Base-by-base conservation (phyloP, 257 asterid species). In the Scutellaria barbata region DNA sequence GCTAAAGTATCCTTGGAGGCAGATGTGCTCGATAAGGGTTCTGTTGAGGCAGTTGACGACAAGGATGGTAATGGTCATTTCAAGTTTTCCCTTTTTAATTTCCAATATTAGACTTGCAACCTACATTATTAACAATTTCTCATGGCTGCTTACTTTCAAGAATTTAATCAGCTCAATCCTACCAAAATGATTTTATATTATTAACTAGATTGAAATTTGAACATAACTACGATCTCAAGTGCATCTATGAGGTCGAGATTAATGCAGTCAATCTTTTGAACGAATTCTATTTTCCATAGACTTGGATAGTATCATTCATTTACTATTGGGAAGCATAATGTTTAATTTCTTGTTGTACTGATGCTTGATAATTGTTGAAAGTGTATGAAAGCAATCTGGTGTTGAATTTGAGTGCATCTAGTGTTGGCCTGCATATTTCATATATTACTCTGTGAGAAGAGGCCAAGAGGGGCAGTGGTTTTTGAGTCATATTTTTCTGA, bases 1-100 rank as follows among this genome's bases (percentile, higher is more conserved):
- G 76, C 78, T 68, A 85, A 84, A 77, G 56, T 89, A 66, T 83
- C 97, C 33, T 3, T 69, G 65, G 86, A 83, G 79, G 85, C 83
- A 4, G 87, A 81, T 40, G 47, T 82, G 56, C 75, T 84, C 41
- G 79, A 80, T 18, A 85, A 85, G 77, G 90, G 69, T 79, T 85
- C 89, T 52, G 80, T 54, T 39, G 83, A 81, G 40, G 74, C 77
- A 1, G 77, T 63, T 68, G 78, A 79, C 64, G 75, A 71, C 55
- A 68, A 69, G 47, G 67, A 42, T 58, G 96, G 97, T 90, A 84
- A 80, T 55, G 13, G 8, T 69, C 74, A 70, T 48, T 47, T 51
- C 69, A 3, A 30, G 40, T 30, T 69, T 67, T 63, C 39, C 13
- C 10, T 71, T 50, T n/a, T 71, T 58, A 71, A 46, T 63, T 14